Conservation (phyloP, 208 protist genomes). For the Trypanosoma scelopori region DNA sequence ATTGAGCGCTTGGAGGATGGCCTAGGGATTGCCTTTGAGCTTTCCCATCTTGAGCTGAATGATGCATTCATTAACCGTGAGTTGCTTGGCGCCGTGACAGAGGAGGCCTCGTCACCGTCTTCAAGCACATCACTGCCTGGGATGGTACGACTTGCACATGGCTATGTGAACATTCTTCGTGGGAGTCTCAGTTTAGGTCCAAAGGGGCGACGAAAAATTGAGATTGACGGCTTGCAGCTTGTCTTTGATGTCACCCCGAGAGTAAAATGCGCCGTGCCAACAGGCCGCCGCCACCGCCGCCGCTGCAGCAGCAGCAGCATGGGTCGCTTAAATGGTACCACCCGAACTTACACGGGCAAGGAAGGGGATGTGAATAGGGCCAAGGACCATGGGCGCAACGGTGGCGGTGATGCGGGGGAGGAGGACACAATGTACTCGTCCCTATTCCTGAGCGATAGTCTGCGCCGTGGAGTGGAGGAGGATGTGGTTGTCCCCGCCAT, state of each 20-base stretch:
- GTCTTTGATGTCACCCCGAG: conserved; percentile 32
- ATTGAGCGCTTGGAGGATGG: conserved; percentile 15
- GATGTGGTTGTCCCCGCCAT: conserved; percentile 20
- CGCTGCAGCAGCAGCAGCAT: no score
- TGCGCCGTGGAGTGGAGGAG: conserved; percentile 20
- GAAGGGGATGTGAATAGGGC: background rate
- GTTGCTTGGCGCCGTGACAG: conserved; percentile 8
- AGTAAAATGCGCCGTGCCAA: conserved; percentile 17
- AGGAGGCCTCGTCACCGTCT: background rate
- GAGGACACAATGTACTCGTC: conserved; percentile 29
- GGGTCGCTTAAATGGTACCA: background rate
- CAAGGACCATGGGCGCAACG: background rate
- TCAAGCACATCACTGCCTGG: background rate
- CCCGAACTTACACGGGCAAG: background rate
- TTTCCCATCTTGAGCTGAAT: conserved; percentile 29
- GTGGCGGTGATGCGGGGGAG: conserved; percentile 1
- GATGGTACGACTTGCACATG: conserved; percentile 13
- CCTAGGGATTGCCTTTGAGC: conserved; percentile 20
- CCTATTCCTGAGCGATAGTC: conserved; percentile 24
- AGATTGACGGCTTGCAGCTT: conserved; percentile 31
- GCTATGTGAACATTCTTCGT: conserved; percentile 23
- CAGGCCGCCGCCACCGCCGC: background rate
- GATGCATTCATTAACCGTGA: conserved; percentile 28
- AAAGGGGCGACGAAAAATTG: conserved; percentile 24
- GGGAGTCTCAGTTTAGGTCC: conserved; percentile 16